Percentiles rank a stretch among this genome's conserved stretches.
phyloP scores from a whole-genome alignment of 371 early-diverging fungal genomes.

The Mucor velutinosus region DNA sequence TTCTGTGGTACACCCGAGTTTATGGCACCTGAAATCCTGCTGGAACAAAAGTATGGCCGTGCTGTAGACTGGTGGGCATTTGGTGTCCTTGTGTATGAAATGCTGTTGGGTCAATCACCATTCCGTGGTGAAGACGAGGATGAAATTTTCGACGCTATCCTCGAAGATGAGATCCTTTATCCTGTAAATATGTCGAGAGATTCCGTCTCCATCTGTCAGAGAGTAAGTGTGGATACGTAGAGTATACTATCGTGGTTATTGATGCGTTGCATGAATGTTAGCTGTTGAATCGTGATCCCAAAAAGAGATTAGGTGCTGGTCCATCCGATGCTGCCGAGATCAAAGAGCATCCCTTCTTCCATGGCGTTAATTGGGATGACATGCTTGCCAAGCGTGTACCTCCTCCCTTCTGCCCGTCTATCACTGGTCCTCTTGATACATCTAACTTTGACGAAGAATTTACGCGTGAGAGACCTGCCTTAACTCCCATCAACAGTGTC shows the following conservation, averaged over 20 bases:
- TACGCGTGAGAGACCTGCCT: conserved; percentile 86
- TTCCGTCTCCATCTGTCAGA: conserved; percentile 87
- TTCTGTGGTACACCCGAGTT: too few relatives aligned
- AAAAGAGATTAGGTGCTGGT: conserved; percentile 84
- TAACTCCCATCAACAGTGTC: conserved; percentile 87
- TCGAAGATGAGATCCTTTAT: conserved; percentile 92
- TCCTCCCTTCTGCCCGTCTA: conserved; percentile 90
- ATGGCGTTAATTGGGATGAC: conserved; percentile 93
- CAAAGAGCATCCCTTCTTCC: conserved; percentile 93
- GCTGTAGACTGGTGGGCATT: too few relatives aligned
- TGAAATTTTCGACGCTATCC: conserved; percentile 94
- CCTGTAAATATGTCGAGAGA: conserved; percentile 92
- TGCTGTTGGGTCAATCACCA: conserved; percentile 88
- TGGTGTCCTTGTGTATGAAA: too few relatives aligned
- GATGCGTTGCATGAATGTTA: conserved; percentile 26
- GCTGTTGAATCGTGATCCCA: conserved; percentile 89
- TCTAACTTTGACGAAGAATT: conserved; percentile 97
- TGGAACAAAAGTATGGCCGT: too few relatives aligned
- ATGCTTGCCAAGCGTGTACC: conserved; percentile 80
- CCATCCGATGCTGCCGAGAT: conserved; percentile 89
- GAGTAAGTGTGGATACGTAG: conserved; percentile 46
- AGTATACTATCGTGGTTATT: background rate
- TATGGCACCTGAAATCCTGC: too few relatives aligned
- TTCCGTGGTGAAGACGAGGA: conserved; percentile 96
- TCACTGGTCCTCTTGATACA: conserved; percentile 82